These are phyloP conservation scores for Steccherinum ochraceum DNA, from an alignment of 768 basidiomycete species.

Conservation along the genomic window DNA sequence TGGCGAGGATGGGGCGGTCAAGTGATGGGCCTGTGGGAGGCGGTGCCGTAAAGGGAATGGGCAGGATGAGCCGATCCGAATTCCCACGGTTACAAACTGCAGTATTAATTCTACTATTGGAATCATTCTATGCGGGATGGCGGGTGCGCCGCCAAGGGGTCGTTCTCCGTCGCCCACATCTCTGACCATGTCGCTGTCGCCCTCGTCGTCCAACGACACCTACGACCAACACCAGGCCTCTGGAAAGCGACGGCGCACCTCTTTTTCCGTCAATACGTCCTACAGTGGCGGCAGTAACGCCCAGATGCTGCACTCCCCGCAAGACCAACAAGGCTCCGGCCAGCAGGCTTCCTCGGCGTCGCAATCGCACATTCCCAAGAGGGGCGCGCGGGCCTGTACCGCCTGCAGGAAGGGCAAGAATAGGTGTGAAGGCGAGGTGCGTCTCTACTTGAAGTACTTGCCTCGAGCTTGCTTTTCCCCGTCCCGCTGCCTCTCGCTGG, in stretches of 20 bases:
- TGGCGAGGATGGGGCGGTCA: not conserved
- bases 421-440: constrained; percentile 87
- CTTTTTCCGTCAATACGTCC: constrained; percentile 11
- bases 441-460: constrained; percentile 16
- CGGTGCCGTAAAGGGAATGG: not conserved
- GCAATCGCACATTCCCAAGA: constrained; percentile 68
- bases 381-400: constrained; percentile 85
- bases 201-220: constrained; percentile 17
- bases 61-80: not conserved
- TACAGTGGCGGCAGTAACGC: constrained; percentile 9
- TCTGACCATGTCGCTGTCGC: constrained; percentile 21
- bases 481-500: constrained; percentile 46
- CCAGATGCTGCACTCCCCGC: constrained; percentile 14
- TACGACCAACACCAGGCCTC: constrained; percentile 17
- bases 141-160: not conserved
- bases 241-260: constrained; percentile 20
- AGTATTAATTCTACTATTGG: not conserved
- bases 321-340: constrained; percentile 9
- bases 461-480: constrained; percentile 17
- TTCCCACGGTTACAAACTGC: not conserved
- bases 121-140: not conserved
- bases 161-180: not conserved
- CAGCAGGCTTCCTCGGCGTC: constrained; percentile 22
- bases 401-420: constrained; percentile 90
- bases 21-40: not conserved